Percentiles rank a stretch among this genome's conserved stretches.
These are phyloP conservation scores for Cyclaneusma minus DNA, from an alignment of 2,329 filamentous ascomycete genomes.

Conservation along the genomic window DNA sequence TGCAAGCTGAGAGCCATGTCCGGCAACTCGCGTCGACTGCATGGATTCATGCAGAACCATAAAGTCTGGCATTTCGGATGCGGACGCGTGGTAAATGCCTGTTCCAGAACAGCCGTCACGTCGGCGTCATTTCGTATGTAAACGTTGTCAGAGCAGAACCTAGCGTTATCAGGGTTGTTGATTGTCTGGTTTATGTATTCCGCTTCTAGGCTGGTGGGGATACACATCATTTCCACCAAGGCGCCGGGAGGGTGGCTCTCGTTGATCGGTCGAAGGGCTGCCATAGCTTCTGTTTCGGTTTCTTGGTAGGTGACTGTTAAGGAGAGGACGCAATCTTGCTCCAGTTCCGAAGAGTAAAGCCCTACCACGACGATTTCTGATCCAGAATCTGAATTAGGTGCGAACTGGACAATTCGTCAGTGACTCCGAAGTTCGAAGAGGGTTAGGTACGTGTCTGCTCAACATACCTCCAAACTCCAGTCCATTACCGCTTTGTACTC, in stretches of 20 bases:
- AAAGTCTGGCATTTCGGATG: slow-evolving; percentile 27
- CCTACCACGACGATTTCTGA: slow-evolving; percentile 26
- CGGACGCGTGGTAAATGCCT: slow-evolving; percentile 31
- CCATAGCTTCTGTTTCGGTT: slow-evolving; percentile 18
- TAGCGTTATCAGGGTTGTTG: slow-evolving; percentile 31
- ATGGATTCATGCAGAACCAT: slow-evolving; percentile 35
- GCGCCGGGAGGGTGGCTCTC: slow-evolving; percentile 22
- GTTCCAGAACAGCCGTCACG: slow-evolving; percentile 26
- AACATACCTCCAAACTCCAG: slow-evolving; percentile 27
- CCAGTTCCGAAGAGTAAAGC: slow-evolving; percentile 14
- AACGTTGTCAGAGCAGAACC: slow-evolving; percentile 33
- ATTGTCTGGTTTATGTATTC: slow-evolving; percentile 27
- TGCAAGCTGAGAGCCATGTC: slow-evolving; percentile 41
- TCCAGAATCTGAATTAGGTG: slow-evolving; percentile 19
- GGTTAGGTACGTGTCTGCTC: neutral
- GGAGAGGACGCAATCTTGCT: slow-evolving; percentile 19
- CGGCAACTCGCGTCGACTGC: slow-evolving; percentile 22
- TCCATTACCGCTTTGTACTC: slow-evolving; percentile 28
- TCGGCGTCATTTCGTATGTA: slow-evolving; percentile 32
- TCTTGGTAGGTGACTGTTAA: slow-evolving; percentile 26
- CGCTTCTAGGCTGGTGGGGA: slow-evolving; percentile 23
- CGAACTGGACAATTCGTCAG: slow-evolving; percentile 5
- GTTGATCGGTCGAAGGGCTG: slow-evolving; percentile 22
- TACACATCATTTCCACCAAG: slow-evolving; percentile 22
- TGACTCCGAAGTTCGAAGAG: neutral